Conservation (phyloP, 805 yeast genomes). For the Wickerhamomyces ciferrii region DNA sequence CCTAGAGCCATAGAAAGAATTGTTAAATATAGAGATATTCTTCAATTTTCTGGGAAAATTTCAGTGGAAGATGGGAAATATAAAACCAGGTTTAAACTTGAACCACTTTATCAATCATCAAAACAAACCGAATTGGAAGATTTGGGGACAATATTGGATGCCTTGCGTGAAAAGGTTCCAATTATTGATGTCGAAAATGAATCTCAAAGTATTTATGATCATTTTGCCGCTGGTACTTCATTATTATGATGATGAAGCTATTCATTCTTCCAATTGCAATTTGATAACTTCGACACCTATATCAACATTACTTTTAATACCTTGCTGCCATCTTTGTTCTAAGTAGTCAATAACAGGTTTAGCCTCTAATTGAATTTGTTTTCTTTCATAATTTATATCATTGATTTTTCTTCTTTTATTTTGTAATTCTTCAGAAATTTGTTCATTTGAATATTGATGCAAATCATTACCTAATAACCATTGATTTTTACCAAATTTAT, state of each 20-base stretch:
- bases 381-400: slow-evolving; percentile 36
- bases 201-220: neutral
- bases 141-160: neutral
- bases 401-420: slow-evolving; percentile 38
- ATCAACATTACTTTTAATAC: slow-evolving; percentile 23
- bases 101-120: neutral
- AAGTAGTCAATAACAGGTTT: slow-evolving; percentile 40
- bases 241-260: neutral
- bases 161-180: neutral
- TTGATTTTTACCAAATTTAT: slow-evolving; percentile 29
- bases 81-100: neutral
- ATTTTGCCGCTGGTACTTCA: neutral
- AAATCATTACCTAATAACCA: slow-evolving; percentile 32
- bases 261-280: slow-evolving; percentile 1
- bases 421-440: slow-evolving; percentile 23
- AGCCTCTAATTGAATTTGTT: slow-evolving; percentile 36
- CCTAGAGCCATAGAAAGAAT: neutral
- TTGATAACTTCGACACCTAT: slow-evolving; percentile 30
- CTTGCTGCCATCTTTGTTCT: slow-evolving; percentile 45
- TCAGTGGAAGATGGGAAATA: neutral
- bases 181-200: neutral
- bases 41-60: neutral
- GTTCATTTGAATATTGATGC: slow-evolving; percentile 22
- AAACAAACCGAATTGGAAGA: neutral
- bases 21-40: neutral